Conservation (phyloP, 2,329 filamentous ascomycete species). For the Plenodomus biglobosus region DNA sequence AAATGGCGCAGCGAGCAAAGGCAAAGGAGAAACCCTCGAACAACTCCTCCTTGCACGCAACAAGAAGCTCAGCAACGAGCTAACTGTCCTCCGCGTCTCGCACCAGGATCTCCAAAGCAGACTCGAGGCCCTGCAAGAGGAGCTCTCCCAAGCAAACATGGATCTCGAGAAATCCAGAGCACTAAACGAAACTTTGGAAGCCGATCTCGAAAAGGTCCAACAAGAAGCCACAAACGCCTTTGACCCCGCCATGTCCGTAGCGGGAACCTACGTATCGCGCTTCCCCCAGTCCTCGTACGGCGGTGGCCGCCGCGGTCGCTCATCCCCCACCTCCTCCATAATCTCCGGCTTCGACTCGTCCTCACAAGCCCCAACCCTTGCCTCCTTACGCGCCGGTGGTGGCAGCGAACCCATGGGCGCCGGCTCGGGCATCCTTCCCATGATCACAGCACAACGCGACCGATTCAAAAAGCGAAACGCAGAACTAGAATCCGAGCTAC, state of each 20-base stretch:
- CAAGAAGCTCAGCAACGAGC: conserved; percentile 93
- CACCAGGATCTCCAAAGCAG: conserved; percentile 87
- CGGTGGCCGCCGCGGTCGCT: conserved; percentile 61
- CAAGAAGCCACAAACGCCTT: conserved; percentile 81
- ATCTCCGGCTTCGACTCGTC: conserved; percentile 84
- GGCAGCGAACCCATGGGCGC: conserved; percentile 68
- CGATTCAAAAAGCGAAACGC: conserved; percentile 96
- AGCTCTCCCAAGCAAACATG: conserved; percentile 77
- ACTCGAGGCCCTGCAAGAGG: conserved; percentile 77
- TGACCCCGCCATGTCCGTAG: conserved; percentile 83
- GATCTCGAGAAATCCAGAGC: conserved; percentile 84
- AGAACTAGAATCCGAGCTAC: conserved; percentile 86
- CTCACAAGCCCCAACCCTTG: conserved; percentile 49
- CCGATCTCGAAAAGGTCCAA: conserved; percentile 85
- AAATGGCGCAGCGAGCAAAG: conserved; percentile 57
- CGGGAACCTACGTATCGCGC: conserved; percentile 83
- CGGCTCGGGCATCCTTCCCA: conserved; percentile 87
- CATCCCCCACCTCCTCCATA: conserved; percentile 94
- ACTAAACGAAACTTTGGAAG: conserved; percentile 86
- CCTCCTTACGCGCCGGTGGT: conserved; percentile 58
- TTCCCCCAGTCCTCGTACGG: conserved; percentile 66
- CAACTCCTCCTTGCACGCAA: conserved; percentile 89
- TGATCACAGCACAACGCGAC: conserved; percentile 97
- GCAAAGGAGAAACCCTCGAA: conserved; percentile 77
- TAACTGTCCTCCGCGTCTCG: conserved; percentile 88